These are phyloP conservation scores for Cyclotella atomus DNA, from an alignment of 108 stramenopile genomes.

Conservation along the genomic window DNA sequence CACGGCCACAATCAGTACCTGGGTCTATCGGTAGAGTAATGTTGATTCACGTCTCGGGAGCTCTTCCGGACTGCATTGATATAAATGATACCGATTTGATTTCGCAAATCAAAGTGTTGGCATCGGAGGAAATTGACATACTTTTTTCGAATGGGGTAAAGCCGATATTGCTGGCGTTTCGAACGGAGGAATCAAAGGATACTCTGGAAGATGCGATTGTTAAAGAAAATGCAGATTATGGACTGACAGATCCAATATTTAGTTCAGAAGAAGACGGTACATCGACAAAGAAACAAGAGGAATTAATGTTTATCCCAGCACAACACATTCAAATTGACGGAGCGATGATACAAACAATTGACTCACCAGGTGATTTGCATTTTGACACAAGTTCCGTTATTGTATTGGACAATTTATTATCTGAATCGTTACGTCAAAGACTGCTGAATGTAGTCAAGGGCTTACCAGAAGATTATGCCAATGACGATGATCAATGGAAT, in stretches of 20 bases:
- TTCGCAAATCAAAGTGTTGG: slow-evolving; percentile 13
- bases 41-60: background rate
- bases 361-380: slow-evolving; percentile 20
- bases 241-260: slow-evolving; percentile 31
- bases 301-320: slow-evolving; percentile 33
- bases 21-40: slow-evolving; percentile 15
- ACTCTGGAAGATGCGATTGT: slow-evolving; percentile 24
- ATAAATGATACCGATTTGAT: slow-evolving; percentile 31
- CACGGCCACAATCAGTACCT: slow-evolving; percentile 7
- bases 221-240: slow-evolving; percentile 46
- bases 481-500: slow-evolving; percentile 38
- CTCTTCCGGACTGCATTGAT: background rate
- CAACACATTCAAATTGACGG: slow-evolving; percentile 58
- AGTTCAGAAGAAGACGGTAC: too few species aligned
- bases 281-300: background rate
- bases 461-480: slow-evolving; percentile 21
- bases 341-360: slow-evolving; percentile 38
- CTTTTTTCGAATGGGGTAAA: slow-evolving; percentile 10
- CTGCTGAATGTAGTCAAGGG: slow-evolving; percentile 60
- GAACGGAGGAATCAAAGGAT: background rate
- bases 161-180: slow-evolving; percentile 31
- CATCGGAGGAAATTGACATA: slow-evolving; percentile 26
- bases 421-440: slow-evolving; percentile 46
- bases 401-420: slow-evolving; percentile 66
- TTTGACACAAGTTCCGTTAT: slow-evolving; percentile 65